Conservation (phyloP, 2,329 filamentous ascomycete genomes). For the Hypoxylon sp. region DNA sequence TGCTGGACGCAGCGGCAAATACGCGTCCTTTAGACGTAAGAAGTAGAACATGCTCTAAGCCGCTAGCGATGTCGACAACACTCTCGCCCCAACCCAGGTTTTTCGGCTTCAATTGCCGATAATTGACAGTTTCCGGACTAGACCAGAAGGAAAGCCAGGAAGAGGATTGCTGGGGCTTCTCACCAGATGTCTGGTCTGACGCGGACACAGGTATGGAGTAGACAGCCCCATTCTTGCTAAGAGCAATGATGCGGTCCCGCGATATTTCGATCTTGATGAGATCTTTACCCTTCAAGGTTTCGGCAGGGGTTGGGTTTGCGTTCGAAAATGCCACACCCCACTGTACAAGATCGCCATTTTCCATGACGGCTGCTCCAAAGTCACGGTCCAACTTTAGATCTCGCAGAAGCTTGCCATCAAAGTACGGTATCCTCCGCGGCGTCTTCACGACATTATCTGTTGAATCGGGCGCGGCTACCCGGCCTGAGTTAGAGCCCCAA, state of each 20-base stretch:
- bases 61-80: slow-evolving; percentile 80
- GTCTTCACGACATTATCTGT: slow-evolving; percentile 83
- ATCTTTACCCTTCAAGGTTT: slow-evolving; percentile 86
- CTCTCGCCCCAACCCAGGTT: slow-evolving; percentile 78
- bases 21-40: slow-evolving; percentile 88
- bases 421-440: slow-evolving; percentile 83
- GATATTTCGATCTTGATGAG: slow-evolving; percentile 83
- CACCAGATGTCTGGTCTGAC: slow-evolving; percentile 75
- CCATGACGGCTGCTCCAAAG: slow-evolving; percentile 88
- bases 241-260: slow-evolving; percentile 83
- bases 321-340: slow-evolving; percentile 87
- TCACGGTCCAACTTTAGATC: slow-evolving; percentile 88
- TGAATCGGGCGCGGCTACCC: slow-evolving; percentile 88
- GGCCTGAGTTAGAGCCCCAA: slow-evolving; percentile 90
- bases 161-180: slow-evolving; percentile 71
- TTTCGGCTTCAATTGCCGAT: slow-evolving; percentile 78
- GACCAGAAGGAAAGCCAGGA: slow-evolving; percentile 84
- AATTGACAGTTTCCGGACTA: slow-evolving; percentile 69
- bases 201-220: slow-evolving; percentile 87
- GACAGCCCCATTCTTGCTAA: slow-evolving; percentile 81
- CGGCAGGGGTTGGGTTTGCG: slow-evolving; percentile 72
- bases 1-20: slow-evolving; percentile 88
- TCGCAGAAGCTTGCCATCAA: slow-evolving; percentile 85
- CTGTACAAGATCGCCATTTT: slow-evolving; percentile 89
- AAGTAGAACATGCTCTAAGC: slow-evolving; percentile 88